A percentile compares a stretch with the other conserved stretches of the same genome.
Conservation (phyloP, 306 rosid species). For the Glycine soja region DNA sequence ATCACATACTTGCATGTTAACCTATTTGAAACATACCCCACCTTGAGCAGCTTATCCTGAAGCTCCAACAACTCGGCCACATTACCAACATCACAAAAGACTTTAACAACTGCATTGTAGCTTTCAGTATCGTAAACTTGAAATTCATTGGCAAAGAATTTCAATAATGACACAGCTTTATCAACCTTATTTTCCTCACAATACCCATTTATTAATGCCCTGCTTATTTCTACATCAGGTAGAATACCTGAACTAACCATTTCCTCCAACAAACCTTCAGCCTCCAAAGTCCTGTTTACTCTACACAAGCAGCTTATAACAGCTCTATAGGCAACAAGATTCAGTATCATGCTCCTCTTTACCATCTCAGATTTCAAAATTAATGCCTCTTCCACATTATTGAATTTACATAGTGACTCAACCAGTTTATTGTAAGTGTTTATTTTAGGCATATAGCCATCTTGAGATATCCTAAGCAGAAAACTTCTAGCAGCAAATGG, state of each 20-base stretch:
- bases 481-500: conserved; percentile 88
- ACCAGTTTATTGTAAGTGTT: conserved; percentile 59
- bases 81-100: conserved; percentile 61
- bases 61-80: conserved; percentile 69
- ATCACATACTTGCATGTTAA: conserved; percentile 72
- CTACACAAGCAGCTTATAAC: conserved; percentile 64
- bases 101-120: conserved; percentile 70
- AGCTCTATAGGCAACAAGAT: conserved; percentile 57
- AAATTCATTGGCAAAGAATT: conserved; percentile 64
- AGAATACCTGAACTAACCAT: conserved; percentile 61
- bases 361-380: conserved; percentile 63
- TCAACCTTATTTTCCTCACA: conserved; percentile 64
- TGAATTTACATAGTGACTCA: conserved; percentile 63
- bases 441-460: conserved; percentile 57
- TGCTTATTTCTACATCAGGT: conserved; percentile 63
- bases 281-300: conserved; percentile 60
- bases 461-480: conserved; percentile 59
- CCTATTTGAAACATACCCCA: conserved; percentile 76
- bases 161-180: conserved; percentile 71
- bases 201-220: conserved; percentile 66
- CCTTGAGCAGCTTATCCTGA: conserved; percentile 73
- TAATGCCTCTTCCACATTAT: conserved; percentile 63
- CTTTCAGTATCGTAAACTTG: conserved; percentile 73
- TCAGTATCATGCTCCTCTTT: conserved; percentile 51
- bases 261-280: conserved; percentile 69